phyloP scores from a whole-genome alignment of 208 protist species.

The Leishmania guyanensis region DNA sequence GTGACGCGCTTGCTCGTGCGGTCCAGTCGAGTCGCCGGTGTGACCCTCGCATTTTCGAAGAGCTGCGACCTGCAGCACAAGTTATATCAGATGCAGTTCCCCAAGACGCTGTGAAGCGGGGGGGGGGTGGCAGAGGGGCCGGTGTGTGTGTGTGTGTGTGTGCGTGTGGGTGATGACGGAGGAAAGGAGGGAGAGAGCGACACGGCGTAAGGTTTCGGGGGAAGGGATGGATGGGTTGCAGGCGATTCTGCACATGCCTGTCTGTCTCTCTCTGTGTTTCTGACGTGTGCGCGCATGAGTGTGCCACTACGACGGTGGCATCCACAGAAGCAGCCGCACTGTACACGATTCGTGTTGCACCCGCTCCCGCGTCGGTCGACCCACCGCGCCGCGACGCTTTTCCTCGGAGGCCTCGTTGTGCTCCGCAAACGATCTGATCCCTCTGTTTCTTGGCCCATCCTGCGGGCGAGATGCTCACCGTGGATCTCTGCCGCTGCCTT shows the following conservation, averaged over 20 bases:
- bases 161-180: neutral
- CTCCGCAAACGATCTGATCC: neutral
- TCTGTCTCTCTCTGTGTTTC: neutral
- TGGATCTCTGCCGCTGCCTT: neutral
- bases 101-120: constrained; percentile 44
- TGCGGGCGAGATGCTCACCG: neutral
- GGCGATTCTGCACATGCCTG: neutral
- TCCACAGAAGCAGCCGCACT: neutral
- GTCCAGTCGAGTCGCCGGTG: constrained; percentile 81
- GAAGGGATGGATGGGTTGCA: neutral
- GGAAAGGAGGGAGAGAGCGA: neutral
- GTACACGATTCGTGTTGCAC: neutral
- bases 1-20: constrained; percentile 85
- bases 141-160: neutral
- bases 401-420: neutral
- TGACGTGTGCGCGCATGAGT: neutral
- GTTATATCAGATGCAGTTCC: constrained; percentile 92
- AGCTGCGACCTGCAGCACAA: constrained; percentile 92
- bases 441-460: neutral
- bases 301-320: neutral
- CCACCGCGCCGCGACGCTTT: neutral
- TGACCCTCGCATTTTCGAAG: constrained; percentile 80
- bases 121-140: neutral
- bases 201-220: neutral
- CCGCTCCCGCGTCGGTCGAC: neutral